Evolutionary conservation across 805 yeast genomes (phyloP), one percentile per base, ranked within the genome.

Genomic region (Candida nitratophila): DNA sequence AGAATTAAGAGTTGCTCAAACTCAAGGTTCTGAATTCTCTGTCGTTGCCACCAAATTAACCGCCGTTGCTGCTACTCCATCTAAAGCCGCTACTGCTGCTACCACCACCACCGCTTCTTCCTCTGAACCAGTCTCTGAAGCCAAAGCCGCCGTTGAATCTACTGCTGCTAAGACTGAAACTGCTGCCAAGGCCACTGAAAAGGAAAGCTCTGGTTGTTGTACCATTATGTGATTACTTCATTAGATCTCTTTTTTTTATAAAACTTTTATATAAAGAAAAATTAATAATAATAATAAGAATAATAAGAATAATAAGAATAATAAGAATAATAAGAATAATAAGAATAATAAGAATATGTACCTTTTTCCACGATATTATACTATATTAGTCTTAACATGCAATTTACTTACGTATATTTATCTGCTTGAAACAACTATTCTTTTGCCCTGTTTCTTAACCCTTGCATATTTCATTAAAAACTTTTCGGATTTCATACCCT

Each of bases 21-120:
- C 68, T 50, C 95, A 86, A 70, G 95, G 95, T 65, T 65, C 70
- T 56, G 62, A 74, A 43, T 86, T 86, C 63, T 73, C 66, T 50
- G 68, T 73, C 59, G 68, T 70, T 40, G 73, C 68, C 44, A 6
- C 57, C 39, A 64, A 61, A 49, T 52, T 60, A 32, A 39, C 44
- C 34, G 47, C 40, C 20, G 36, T 49, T 29, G 40, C 44, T 17
- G 22, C 46, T 22, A 24, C 50, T 24, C 44, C 46, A 16, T 39
- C 51, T 21, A 41, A 45, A 10, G 37, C 37, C 19, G 43, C 29
- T 16, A 21, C 47, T 40, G 41, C 41, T 17, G 39, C 42, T 21
- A 27, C 48, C 12, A 36, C 38, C 32, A 21, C 32, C 16, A 43
- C 43, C 6, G 47, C 43, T 29, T 32, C 42, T 17, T 47, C 41